Percentiles rank a stretch among this genome's conserved stretches.
phyloP scores from a whole-genome alignment of 2,329 filamentous ascomycete species.

The Trichoderma hamatum region DNA sequence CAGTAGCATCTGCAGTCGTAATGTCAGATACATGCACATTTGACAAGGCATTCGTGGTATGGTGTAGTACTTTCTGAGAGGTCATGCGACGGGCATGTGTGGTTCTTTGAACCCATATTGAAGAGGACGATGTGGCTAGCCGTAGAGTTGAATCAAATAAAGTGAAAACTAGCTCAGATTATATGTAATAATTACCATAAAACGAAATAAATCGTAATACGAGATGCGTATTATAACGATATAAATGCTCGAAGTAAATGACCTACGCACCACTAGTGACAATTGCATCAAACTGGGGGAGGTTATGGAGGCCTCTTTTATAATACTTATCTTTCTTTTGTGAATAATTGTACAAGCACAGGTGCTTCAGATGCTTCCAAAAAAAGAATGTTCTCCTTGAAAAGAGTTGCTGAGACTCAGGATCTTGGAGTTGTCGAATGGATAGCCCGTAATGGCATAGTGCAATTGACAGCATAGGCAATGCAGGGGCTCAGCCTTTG shows the following conservation, averaged over 20 bases:
- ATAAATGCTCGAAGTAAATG: not conserved
- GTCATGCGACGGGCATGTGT: not conserved
- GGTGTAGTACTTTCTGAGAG: not conserved
- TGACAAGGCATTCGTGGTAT: not conserved
- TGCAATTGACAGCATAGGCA: not conserved
- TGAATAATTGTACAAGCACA: not conserved
- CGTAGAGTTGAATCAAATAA: not conserved
- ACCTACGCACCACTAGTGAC: too few relatives aligned
- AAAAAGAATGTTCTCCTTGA: not conserved
- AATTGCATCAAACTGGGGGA: not conserved
- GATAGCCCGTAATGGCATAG: not conserved
- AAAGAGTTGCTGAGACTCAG: not conserved
- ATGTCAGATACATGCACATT: not conserved
- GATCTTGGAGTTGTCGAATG: not conserved
- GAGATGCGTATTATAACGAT: not conserved
- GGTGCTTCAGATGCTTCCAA: not conserved
- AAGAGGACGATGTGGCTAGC: not conserved
- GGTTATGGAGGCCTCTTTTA: not conserved
- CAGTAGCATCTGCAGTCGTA: not conserved
- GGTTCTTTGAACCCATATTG: not conserved
- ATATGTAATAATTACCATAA: not conserved
- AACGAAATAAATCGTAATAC: not conserved
- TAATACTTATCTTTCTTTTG: not conserved
- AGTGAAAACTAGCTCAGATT: not conserved
- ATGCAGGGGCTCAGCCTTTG: not conserved